These are phyloP conservation scores for Termitomyces eurrhizus DNA, from an alignment of 768 basidiomycete species.

Conservation along the genomic window DNA sequence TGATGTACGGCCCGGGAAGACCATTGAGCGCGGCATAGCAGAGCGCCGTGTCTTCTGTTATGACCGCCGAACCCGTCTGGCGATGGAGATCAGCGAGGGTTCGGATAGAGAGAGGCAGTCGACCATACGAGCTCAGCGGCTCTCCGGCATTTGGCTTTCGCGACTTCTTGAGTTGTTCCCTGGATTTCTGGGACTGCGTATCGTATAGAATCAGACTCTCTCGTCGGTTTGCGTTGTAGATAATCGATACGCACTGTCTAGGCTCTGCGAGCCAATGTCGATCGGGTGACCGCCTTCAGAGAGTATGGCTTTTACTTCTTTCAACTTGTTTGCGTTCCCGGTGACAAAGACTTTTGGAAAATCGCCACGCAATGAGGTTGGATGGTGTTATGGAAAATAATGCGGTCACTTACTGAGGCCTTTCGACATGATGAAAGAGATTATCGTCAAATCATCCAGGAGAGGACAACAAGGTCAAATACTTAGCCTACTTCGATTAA, in stretches of 20 bases:
- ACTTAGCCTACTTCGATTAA: background rate
- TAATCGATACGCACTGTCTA: conserved; percentile 62
- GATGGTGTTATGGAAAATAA: background rate
- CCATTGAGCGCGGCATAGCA: conserved; percentile 87
- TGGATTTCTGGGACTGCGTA: conserved; percentile 86
- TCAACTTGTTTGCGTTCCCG: conserved; percentile 89
- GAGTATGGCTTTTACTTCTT: conserved; percentile 84
- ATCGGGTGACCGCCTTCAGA: conserved; percentile 59
- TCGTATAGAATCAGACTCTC: background rate
- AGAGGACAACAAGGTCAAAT: background rate
- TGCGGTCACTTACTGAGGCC: conserved; percentile 15
- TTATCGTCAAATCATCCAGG: background rate
- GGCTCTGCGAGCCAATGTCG: conserved; percentile 68
- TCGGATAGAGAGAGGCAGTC: background rate
- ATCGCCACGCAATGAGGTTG: background rate
- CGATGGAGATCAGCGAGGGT: background rate
- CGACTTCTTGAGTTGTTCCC: conserved; percentile 88
- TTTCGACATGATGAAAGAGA: conserved; percentile 13
- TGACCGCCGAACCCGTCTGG: conserved; percentile 45
- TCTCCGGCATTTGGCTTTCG: conserved; percentile 76
- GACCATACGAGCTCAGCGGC: conserved; percentile 76
- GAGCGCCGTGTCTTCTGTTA: conserved; percentile 93
- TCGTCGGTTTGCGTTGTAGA: background rate
- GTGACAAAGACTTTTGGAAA: conserved; percentile 82
- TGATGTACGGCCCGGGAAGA: conserved; percentile 97